Evolutionary conservation across 495 filamentous ascomycete species (phyloP).

Genomic region (Amorphotheca resinae): DNA sequence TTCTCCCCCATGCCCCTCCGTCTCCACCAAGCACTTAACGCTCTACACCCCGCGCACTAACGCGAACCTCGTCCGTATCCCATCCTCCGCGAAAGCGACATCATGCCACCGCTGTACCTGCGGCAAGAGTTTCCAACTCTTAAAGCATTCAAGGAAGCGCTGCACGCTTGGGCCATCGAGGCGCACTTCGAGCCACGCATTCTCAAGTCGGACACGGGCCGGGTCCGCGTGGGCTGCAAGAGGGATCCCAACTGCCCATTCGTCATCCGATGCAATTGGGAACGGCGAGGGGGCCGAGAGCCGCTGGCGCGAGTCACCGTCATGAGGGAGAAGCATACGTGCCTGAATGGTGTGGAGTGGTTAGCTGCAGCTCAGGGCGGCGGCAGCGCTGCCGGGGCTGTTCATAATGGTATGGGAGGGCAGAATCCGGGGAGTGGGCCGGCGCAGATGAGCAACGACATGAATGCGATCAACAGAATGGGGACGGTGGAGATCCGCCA

Average conservation of each 20-base stretch:
- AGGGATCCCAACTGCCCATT: constrained; percentile 27
- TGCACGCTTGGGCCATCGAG: constrained; percentile 30
- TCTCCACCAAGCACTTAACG: too few species aligned
- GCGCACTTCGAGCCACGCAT: constrained; percentile 30
- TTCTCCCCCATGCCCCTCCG: too few species aligned
- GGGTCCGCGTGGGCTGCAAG: constrained; percentile 29
- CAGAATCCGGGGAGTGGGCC: neutral
- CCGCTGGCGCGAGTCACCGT: constrained; percentile 26
- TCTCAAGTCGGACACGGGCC: constrained; percentile 27
- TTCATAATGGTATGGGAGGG: constrained; percentile 3
- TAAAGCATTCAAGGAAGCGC: constrained; percentile 27
- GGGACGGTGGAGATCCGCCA: constrained; percentile 17
- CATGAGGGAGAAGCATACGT: constrained; percentile 26
- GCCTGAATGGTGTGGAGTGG: constrained; percentile 19
- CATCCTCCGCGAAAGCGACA: neutral
- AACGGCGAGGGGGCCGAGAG: constrained; percentile 21
- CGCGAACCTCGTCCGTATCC: too few species aligned
- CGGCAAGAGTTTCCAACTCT: constrained; percentile 27
- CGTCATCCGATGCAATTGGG: constrained; percentile 28
- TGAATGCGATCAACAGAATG: too few species aligned
- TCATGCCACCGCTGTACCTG: constrained; percentile 25
- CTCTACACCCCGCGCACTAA: too few species aligned
- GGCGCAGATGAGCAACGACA: neutral
- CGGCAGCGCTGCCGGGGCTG: neutral
- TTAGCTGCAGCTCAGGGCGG: neutral